Conservation (phyloP, 2,329 filamentous ascomycete genomes). For the Leptographium lundbergii region DNA sequence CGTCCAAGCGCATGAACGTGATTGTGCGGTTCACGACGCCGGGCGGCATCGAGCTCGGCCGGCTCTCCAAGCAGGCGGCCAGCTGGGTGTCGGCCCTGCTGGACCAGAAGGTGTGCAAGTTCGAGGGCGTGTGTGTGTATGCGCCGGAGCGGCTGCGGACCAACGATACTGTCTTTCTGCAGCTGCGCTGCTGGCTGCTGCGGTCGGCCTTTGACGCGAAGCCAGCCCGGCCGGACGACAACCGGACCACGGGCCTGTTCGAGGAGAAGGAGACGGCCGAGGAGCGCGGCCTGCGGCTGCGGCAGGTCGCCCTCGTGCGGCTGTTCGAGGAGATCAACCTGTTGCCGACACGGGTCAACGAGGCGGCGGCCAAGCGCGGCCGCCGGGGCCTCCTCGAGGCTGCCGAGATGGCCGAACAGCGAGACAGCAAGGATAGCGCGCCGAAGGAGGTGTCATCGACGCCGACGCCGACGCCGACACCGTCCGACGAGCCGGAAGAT, state of each 20-base stretch:
- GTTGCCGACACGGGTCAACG: conserved; percentile 60
- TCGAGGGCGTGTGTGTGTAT: conserved; percentile 81
- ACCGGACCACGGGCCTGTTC: conserved; percentile 61
- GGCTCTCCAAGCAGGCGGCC: conserved; percentile 75
- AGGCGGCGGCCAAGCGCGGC: conserved; percentile 62
- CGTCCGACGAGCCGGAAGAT: conserved; percentile 59
- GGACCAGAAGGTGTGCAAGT: conserved; percentile 77
- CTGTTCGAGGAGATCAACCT: conserved; percentile 84
- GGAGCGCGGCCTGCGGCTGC: conserved; percentile 69
- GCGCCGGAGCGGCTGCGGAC: conserved; percentile 74
- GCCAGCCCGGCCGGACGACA: conserved; percentile 50
- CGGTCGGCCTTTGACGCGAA: conserved; percentile 58
- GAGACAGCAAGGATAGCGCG: neutral
- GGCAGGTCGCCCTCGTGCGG: conserved; percentile 79
- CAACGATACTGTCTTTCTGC: conserved; percentile 89
- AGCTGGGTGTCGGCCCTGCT: conserved; percentile 87
- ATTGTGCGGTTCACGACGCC: conserved; percentile 82
- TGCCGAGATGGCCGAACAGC: conserved; percentile 66
- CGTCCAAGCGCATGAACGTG: conserved; percentile 62
- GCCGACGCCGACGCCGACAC: conserved; percentile 24
- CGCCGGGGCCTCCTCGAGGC: conserved; percentile 75
- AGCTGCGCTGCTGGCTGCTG: conserved; percentile 67
- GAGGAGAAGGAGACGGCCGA: conserved; percentile 77
- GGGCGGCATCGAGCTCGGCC: conserved; percentile 69
- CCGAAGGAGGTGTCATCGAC: conserved; percentile 16